Conservation (phyloP, 2,329 filamentous ascomycete species). For the Thelonectria rubi region DNA sequence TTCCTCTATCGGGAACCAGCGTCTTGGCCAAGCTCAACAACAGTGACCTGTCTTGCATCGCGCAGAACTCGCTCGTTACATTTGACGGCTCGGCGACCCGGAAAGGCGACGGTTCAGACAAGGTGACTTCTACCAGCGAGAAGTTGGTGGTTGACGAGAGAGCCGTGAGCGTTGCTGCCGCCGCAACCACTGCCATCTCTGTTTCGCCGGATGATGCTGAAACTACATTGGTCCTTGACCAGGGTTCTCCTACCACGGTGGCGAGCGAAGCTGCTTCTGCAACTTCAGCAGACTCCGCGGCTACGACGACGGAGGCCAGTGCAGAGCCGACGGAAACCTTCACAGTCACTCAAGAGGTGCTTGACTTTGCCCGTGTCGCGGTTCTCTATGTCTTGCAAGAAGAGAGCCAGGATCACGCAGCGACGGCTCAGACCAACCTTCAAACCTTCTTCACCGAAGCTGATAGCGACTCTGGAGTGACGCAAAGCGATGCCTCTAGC, state of each 20-base stretch:
- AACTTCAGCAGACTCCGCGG: conserved; percentile 21
- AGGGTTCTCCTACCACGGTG: conserved; percentile 29
- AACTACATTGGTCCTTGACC: conserved; percentile 36
- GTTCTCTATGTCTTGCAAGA: conserved; percentile 71
- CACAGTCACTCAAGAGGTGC: conserved; percentile 60
- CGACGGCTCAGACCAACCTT: conserved; percentile 62
- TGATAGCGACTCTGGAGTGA: conserved; percentile 39
- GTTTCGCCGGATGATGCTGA: conserved; percentile 31
- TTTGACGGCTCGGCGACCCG: conserved; percentile 70
- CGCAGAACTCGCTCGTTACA: conserved; percentile 87
- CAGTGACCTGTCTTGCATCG: conserved; percentile 79
- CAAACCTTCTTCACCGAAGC: conserved; percentile 63
- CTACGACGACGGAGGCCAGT: conserved; percentile 24
- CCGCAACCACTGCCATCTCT: conserved; percentile 29
- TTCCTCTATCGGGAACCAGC: conserved; percentile 74
- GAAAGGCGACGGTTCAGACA: conserved; percentile 42
- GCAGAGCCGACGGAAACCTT: conserved; percentile 48
- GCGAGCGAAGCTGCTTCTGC: conserved; percentile 26
- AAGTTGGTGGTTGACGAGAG: conserved; percentile 24
- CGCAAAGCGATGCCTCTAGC: conserved; percentile 52
- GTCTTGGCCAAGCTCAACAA: conserved; percentile 81
- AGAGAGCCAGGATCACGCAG: conserved; percentile 59
- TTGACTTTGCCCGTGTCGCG: conserved; percentile 71
- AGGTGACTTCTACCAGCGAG: conserved; percentile 38
- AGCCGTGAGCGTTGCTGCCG: conserved; percentile 21